Evolutionary conservation across 2,329 filamentous ascomycete species (phyloP).

Genomic region (Fusarium brachygibbosum): DNA sequence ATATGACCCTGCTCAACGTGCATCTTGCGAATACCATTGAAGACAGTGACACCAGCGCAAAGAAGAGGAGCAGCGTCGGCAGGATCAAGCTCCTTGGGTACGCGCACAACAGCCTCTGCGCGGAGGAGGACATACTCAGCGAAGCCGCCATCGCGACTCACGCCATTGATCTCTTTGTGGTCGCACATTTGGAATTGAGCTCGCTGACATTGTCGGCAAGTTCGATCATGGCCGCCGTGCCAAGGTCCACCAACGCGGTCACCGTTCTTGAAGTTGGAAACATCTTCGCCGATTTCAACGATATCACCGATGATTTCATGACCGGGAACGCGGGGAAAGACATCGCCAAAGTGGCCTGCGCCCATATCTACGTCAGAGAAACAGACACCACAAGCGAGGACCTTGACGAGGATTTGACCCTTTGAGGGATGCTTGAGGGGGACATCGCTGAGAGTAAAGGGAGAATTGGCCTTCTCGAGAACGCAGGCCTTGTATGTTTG

Average conservation of each 20-base stretch:
- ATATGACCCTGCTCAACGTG: slow-evolving; percentile 65
- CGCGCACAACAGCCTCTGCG: slow-evolving; percentile 69
- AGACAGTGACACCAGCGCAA: slow-evolving; percentile 75
- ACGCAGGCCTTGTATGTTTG: slow-evolving; percentile 77
- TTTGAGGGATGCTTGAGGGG: slow-evolving; percentile 67
- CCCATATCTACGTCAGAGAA: slow-evolving; percentile 69
- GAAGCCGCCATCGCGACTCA: slow-evolving; percentile 75
- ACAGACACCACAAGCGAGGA: slow-evolving; percentile 80
- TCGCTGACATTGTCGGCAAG: slow-evolving; percentile 73
- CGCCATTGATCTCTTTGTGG: slow-evolving; percentile 73
- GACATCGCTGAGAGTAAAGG: slow-evolving; percentile 71
- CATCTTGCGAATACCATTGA: slow-evolving; percentile 70
- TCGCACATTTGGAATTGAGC: slow-evolving; percentile 78
- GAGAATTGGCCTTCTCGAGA: slow-evolving; percentile 64
- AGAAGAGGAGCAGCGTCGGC: slow-evolving; percentile 70
- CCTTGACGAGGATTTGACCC: slow-evolving; percentile 76
- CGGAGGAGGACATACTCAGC: slow-evolving; percentile 73
- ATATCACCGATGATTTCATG: slow-evolving; percentile 80
- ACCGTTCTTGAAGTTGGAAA: slow-evolving; percentile 71
- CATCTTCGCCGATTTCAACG: slow-evolving; percentile 69
- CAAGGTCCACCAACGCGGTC: slow-evolving; percentile 72
- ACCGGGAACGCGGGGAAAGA: slow-evolving; percentile 74
- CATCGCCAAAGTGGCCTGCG: slow-evolving; percentile 64
- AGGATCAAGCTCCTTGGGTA: slow-evolving; percentile 66
- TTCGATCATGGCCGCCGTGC: slow-evolving; percentile 68